These are phyloP conservation scores for Cutaneotrichosporon dermatis DNA, from an alignment of 1,284 basidiomycete species.

Conservation along the genomic window DNA sequence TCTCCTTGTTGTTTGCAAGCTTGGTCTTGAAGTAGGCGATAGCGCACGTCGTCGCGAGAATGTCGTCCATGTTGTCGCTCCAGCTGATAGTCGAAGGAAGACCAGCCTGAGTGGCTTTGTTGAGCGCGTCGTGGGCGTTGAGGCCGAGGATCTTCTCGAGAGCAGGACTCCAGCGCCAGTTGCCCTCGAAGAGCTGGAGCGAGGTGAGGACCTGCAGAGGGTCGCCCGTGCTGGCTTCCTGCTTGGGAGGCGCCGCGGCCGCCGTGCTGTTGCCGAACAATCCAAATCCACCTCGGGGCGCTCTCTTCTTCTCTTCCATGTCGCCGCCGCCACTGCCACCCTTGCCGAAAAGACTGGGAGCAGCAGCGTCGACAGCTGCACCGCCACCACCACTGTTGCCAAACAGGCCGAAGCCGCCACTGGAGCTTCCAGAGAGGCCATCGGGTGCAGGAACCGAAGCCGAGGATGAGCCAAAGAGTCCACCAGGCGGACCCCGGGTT, in stretches of 20 bases:
- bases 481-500: no score
- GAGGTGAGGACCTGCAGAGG: not conserved
- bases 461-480: no score
- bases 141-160: slow-evolving; percentile 5
- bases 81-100: no score
- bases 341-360: no score
- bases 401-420: no score
- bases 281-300: no score
- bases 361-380: no score
- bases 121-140: not conserved
- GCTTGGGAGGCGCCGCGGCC: not conserved
- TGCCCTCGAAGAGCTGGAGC: slow-evolving; percentile 14
- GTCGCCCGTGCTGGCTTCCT: not conserved
- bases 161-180: slow-evolving; percentile 11
- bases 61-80: not conserved
- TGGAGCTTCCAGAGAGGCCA: no score
- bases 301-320: no score
- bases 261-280: not conserved
- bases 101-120: not conserved
- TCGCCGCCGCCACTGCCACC: no score
- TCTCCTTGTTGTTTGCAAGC: slow-evolving; percentile 8
- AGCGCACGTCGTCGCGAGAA: slow-evolving; percentile 11
- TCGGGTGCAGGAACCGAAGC: no score
- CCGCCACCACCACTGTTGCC: no score
- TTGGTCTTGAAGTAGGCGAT: slow-evolving; percentile 11